Conservation (phyloP, 2,329 filamentous ascomycete genomes). For the Curvularia sp. region DNA sequence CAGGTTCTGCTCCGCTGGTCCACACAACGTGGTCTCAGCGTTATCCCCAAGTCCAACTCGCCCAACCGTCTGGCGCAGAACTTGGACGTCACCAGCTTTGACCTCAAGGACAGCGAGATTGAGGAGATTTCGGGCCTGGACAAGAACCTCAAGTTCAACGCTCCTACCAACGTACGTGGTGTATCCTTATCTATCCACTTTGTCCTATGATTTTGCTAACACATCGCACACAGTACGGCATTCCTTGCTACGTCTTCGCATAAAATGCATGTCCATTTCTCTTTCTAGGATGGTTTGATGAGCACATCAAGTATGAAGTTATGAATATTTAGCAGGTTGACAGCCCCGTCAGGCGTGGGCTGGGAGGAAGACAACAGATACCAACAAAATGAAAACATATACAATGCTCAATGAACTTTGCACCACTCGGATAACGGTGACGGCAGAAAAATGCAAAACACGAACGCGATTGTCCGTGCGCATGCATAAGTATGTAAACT, state of each 20-base stretch:
- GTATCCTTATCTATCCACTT: background rate
- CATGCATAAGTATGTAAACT: background rate
- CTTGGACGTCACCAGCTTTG: conserved; percentile 43
- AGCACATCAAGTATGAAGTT: background rate
- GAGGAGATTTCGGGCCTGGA: conserved; percentile 42
- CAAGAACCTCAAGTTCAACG: conserved; percentile 45
- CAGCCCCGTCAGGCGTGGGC: background rate
- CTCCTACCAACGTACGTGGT: conserved; percentile 45
- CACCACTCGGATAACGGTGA: background rate
- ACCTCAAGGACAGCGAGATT: conserved; percentile 41
- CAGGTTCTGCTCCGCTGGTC: conserved; percentile 89
- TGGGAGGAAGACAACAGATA: background rate
- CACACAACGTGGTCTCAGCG: conserved; percentile 68
- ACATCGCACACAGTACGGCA: conserved; percentile 39
- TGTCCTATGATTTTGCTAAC: conserved; percentile 21
- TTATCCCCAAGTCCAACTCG: conserved; percentile 50
- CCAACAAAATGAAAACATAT: background rate
- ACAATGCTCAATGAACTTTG: background rate
- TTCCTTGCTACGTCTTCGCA: conserved; percentile 47
- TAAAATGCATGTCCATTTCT: conserved; percentile 19
- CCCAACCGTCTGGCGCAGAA: conserved; percentile 43
- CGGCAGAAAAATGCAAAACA: background rate
- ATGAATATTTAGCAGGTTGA: background rate
- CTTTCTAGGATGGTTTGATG: background rate
- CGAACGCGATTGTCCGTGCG: background rate